Evolutionary conservation across 1,284 basidiomycete genomes (phyloP).

Genomic region (Cutaneotrichosporon mucoides): DNA sequence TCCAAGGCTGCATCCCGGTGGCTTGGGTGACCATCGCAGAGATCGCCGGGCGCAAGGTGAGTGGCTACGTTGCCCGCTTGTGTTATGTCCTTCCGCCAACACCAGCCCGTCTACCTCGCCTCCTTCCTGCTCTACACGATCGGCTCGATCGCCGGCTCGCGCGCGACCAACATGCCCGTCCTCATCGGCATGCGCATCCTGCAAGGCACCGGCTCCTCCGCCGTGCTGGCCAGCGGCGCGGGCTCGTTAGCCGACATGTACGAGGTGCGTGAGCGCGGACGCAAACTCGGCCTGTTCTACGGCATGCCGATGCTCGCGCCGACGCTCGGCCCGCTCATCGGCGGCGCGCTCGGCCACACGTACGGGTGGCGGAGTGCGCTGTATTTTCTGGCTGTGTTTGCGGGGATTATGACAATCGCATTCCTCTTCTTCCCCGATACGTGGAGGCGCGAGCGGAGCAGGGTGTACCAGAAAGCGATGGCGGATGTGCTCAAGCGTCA

Average conservation of each 20-base stretch:
- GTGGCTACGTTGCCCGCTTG: constrained; percentile 16
- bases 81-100: background rate
- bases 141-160: constrained; percentile 63
- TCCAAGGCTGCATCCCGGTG: constrained; percentile 44
- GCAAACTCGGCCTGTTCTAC: constrained; percentile 53
- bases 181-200: constrained; percentile 58
- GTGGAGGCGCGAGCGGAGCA: constrained; percentile 72
- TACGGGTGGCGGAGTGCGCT: constrained; percentile 74
- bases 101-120: constrained; percentile 62
- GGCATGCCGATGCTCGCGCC: constrained; percentile 54
- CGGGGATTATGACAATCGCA: constrained; percentile 56
- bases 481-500: constrained; percentile 42
- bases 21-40: constrained; percentile 56
- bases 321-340: constrained; percentile 65
- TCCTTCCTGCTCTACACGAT: constrained; percentile 59
- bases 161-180: constrained; percentile 58
- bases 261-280: constrained; percentile 70
- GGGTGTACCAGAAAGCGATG: constrained; percentile 64
- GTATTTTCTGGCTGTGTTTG: constrained; percentile 70
- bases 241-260: constrained; percentile 74
- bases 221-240: constrained; percentile 72
- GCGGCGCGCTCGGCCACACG: constrained; percentile 60
- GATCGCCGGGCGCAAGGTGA: constrained; percentile 71
- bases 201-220: constrained; percentile 59
- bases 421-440: constrained; percentile 74